Percentiles rank a stretch among this genome's conserved stretches.
Evolutionary conservation across 495 filamentous ascomycete genomes (phyloP).

Genomic region (Penicillium fimorum): DNA sequence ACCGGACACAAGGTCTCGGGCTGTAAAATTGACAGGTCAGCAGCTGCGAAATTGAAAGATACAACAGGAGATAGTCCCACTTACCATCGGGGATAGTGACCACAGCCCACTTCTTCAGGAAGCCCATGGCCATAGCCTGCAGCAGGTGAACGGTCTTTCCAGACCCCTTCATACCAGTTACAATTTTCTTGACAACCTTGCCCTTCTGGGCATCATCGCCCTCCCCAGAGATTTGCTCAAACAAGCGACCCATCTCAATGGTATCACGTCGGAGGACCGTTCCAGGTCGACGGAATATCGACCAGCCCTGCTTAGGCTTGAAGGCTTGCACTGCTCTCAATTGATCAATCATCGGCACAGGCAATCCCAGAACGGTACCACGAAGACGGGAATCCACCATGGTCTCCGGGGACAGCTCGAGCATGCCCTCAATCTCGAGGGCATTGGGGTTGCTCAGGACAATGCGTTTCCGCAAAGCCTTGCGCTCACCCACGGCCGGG

Average conservation of each 20-base stretch:
- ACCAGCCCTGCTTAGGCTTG: constrained; percentile 88
- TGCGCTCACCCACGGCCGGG: constrained; percentile 75
- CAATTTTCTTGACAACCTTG: constrained; percentile 59
- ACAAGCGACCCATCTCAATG: constrained; percentile 61
- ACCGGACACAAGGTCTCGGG: constrained; percentile 74
- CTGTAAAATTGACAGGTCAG: constrained; percentile 43
- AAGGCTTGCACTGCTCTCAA: constrained; percentile 83
- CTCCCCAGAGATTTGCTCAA: constrained; percentile 50
- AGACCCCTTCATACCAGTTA: constrained; percentile 69
- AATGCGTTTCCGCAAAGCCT: constrained; percentile 80
- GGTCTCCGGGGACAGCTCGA: constrained; percentile 55
- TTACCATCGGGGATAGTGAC: constrained; percentile 89
- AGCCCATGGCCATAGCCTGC: constrained; percentile 80
- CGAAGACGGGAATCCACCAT: constrained; percentile 52
- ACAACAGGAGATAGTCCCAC: constrained; percentile 11
- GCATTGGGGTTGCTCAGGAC: constrained; percentile 93
- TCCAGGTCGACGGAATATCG: constrained; percentile 75
- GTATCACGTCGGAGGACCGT: constrained; percentile 73
- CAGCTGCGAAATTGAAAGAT: constrained; percentile 6
- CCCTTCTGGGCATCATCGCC: constrained; percentile 48
- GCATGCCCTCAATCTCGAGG: constrained; percentile 64
- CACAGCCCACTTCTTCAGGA: constrained; percentile 83
- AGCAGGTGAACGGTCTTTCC: constrained; percentile 86
- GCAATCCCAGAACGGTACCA: constrained; percentile 68
- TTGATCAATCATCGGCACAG: constrained; percentile 68